Conservation (phyloP, 805 yeast species). For the Cyberlindnera xylosilytica region DNA sequence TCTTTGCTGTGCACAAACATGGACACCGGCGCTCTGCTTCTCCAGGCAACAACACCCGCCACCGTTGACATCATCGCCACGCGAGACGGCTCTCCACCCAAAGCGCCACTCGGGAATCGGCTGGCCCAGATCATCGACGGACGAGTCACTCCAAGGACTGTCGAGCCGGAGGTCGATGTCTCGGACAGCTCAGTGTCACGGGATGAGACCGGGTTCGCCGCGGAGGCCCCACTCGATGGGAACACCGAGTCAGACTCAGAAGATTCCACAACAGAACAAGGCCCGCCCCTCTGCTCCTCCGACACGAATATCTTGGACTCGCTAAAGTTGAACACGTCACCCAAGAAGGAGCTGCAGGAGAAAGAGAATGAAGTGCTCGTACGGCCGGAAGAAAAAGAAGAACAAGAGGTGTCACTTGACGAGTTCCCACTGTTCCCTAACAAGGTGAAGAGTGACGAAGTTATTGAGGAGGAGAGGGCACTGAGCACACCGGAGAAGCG, state of each 20-base stretch:
- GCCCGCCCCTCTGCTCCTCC: conserved; percentile 18
- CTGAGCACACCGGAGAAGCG: conserved; percentile 17
- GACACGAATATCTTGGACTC: conserved; percentile 16
- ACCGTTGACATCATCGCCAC: background rate
- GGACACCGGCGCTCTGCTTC: background rate
- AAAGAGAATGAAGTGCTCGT: background rate
- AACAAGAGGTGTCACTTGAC: background rate
- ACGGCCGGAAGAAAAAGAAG: background rate
- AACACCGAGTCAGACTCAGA: conserved; percentile 9
- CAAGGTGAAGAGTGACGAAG: background rate
- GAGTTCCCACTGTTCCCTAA: conserved; percentile 19
- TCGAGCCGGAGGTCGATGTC: background rate
- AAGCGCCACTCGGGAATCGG: conserved; percentile 1
- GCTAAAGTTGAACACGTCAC: conserved; percentile 13
- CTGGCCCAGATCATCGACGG: conserved; percentile 9
- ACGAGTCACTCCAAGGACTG: background rate
- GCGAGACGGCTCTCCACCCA: background rate
- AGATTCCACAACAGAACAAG: no score
- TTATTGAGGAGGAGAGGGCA: conserved; percentile 13
- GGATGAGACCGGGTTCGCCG: background rate
- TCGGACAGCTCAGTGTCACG: background rate
- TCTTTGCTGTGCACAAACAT: no score
- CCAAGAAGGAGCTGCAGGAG: background rate
- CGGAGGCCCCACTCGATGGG: conserved; percentile 2
- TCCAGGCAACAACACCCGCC: background rate